Base-by-base conservation (phyloP, 2,329 filamentous ascomycete genomes). In the Aspergillus unguis region DNA sequence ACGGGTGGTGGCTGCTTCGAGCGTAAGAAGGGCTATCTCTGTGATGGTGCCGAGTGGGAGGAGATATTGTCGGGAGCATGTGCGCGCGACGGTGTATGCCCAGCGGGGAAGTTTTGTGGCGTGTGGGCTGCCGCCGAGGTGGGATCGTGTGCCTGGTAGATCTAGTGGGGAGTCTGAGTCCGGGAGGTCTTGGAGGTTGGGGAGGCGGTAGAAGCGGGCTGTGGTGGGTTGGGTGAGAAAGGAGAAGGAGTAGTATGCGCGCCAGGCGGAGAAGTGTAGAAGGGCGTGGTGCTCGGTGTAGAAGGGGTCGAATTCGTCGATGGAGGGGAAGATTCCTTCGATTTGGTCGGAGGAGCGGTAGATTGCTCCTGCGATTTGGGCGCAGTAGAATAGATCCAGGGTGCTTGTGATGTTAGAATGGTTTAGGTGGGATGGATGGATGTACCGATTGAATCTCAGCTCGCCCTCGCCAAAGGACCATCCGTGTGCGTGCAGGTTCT, bases 381-480 rank as follows among this genome's bases (percentile, higher is more conserved):
- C 50, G 23, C 61, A 52, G 53, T 61, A 60, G 53, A 62, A 62
- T 44, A 61, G 25, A 53, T 62, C 60, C 26, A 62, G 54, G 43
- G 59, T 57, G 44, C 60, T 61, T 37, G 51, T 54, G 23, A 50
- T 38, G 9, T 28, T 47, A 54, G 43, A 38, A 47, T 44, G 9
- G 38, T 36, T 17, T n/a, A 29, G 37, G 26, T 6, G 28, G 6
- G 10, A 10, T 31, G 31, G 43, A 32, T 50, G 27, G 54, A 41
- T 51, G 53, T 48, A 61, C 59, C 59, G 58, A 40, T 62, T 60
- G 31, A 62, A 58, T 23, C 58, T 48, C 41, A 62, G 53, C 37
- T 59, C 58, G 27, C 58, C 56, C 53, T 59, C 48, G 10, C 58
- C 55, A 25, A 62, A 62, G n/a, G 59, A 60, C 56, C 49, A 59